Evolutionary conservation across 2,329 filamentous ascomycete species (phyloP).

Genomic region (Aspergillus neoniger): DNA sequence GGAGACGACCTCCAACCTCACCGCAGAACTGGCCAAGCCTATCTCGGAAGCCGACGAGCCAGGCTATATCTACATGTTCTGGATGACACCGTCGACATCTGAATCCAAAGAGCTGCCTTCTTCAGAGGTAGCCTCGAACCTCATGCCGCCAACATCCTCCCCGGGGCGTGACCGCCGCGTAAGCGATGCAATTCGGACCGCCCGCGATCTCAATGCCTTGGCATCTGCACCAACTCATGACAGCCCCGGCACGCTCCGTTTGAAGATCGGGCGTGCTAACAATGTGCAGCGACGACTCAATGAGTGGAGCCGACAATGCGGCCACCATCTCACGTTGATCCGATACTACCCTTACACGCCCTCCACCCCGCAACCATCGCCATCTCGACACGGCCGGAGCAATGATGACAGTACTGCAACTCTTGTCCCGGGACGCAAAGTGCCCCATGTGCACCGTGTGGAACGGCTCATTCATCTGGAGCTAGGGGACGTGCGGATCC

Average conservation of each 20-base stretch:
- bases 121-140: conserved; percentile 60
- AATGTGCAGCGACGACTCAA: conserved; percentile 91
- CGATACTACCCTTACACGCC: conserved; percentile 81
- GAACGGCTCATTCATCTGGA: conserved; percentile 91
- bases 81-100: conserved; percentile 73
- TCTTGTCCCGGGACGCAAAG: conserved; percentile 58
- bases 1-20: conserved; percentile 67
- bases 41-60: conserved; percentile 74
- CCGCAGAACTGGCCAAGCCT: conserved; percentile 74
- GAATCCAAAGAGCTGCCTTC: conserved; percentile 49
- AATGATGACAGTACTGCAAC: not conserved
- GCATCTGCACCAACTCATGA: conserved; percentile 32
- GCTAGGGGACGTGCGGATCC: conserved; percentile 62
- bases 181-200: conserved; percentile 41
- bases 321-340: conserved; percentile 81
- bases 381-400: conserved; percentile 12
- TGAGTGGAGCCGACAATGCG: conserved; percentile 92
- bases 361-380: conserved; percentile 23
- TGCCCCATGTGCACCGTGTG: conserved; percentile 82
- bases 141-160: conserved; percentile 54
- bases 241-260: conserved; percentile 61
- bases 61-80: conserved; percentile 99
- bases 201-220: conserved; percentile 37
- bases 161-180: conserved; percentile 31
- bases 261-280: conserved; percentile 67